Conservation (phyloP, 495 filamentous ascomycete genomes). For the Cudoniella acicularis region DNA sequence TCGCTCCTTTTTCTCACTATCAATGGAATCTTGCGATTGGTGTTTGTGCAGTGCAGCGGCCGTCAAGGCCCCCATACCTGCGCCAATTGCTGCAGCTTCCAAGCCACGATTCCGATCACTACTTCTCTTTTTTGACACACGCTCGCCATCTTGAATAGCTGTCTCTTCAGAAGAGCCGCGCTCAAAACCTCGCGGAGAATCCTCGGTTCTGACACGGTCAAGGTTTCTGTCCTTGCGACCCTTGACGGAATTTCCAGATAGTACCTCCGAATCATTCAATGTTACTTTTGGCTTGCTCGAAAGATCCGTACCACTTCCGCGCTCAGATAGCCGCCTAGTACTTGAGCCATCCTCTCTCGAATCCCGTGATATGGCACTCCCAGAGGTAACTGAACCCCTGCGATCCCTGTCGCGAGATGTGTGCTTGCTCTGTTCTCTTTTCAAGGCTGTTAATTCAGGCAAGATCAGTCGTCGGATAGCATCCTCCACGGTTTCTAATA, state of each 20-base stretch:
- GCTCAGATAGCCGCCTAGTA: slow-evolving; percentile 59
- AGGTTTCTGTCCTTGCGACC: slow-evolving; percentile 45
- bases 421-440: slow-evolving; percentile 72
- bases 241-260: slow-evolving; percentile 52
- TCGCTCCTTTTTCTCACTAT: slow-evolving; percentile 46
- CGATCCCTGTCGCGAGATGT: slow-evolving; percentile 49
- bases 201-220: slow-evolving; percentile 34
- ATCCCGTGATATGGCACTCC: slow-evolving; percentile 59
- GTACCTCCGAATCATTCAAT: slow-evolving; percentile 55
- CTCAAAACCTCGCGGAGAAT: slow-evolving; percentile 24
- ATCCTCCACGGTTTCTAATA: slow-evolving; percentile 95
- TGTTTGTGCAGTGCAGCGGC: slow-evolving; percentile 62
- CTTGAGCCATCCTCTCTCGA: slow-evolving; percentile 36
- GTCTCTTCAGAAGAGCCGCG: slow-evolving; percentile 34
- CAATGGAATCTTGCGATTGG: slow-evolving; percentile 58
- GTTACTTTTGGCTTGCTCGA: slow-evolving; percentile 59
- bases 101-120: slow-evolving; percentile 49
- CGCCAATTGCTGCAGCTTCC: slow-evolving; percentile 50
- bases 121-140: slow-evolving; percentile 53
- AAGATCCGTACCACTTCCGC: slow-evolving; percentile 67
- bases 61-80: slow-evolving; percentile 56
- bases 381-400: slow-evolving; percentile 57
- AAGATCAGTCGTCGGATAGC: slow-evolving; percentile 89
- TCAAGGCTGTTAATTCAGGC: slow-evolving; percentile 86
- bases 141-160: slow-evolving; percentile 48